These are phyloP conservation scores for Arabidopsis lyrata DNA, from an alignment of 441 rosid genomes.

Conservation along the genomic window DNA sequence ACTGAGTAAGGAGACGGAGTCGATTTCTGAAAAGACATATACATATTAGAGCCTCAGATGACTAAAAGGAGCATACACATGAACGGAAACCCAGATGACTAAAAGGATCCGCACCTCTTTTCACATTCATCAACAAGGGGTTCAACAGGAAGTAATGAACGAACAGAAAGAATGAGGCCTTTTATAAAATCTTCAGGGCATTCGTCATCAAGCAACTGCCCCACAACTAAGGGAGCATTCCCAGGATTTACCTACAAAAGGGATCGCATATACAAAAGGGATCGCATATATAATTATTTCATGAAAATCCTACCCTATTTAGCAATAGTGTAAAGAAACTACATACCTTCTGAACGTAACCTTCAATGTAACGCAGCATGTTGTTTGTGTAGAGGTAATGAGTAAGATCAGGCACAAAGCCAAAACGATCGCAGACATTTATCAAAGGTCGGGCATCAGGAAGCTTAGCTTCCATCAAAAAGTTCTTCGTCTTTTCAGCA, in stretches of 20 bases:
- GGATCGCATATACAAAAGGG: conserved; percentile 47
- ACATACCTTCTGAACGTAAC: conserved; percentile 97
- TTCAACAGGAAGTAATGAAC: conserved; percentile 98
- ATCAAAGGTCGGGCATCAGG: conserved; percentile 97
- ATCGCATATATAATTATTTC: conserved; percentile 31
- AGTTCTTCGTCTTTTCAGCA: conserved; percentile 95
- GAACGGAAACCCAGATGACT: conserved; percentile 7
- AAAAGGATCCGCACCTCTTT: conserved; percentile 67
- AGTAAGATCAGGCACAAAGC: conserved; percentile 97
- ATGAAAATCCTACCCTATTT: conserved; percentile 3
- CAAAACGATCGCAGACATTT: conserved; percentile 99
- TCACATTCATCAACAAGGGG: conserved; percentile 99
- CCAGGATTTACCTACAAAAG: conserved; percentile 87
- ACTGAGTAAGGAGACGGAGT: conserved; percentile 97
- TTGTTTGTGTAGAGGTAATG: conserved; percentile 96
- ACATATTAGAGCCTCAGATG: conserved; percentile 33
- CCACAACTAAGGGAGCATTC: conserved; percentile 94
- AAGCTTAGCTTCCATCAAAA: conserved; percentile 96
- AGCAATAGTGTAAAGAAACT: conserved; percentile 1
- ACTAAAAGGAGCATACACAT: conserved; percentile 25
- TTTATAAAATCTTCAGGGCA: conserved; percentile 95
- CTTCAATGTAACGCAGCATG: conserved; percentile 99
- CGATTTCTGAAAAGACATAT: conserved; percentile 76
- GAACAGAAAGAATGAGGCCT: conserved; percentile 96
- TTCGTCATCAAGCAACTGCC: conserved; percentile 94